Evolutionary conservation across 2,329 filamentous ascomycete genomes (phyloP), one percentile per base, ranked within the genome.

Genomic region (Fusarium hainanense): DNA sequence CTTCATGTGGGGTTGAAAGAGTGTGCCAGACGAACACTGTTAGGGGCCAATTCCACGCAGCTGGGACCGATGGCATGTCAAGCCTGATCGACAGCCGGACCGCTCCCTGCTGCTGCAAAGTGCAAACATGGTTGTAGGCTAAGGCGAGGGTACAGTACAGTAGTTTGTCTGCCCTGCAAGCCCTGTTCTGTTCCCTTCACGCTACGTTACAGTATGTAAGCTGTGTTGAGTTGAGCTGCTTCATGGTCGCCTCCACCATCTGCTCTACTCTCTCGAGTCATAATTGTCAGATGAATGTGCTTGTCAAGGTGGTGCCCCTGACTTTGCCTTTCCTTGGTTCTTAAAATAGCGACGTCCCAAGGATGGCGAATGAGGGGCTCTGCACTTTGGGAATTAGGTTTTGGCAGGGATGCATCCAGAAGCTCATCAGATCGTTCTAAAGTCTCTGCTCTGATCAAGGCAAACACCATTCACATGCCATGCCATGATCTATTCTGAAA

Each of bases 291-390:
- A 44, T 66, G 44, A 57, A 58, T 43, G 46, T 52, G 59, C 40
- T 69, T 60, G 50, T 68, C 50, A 66, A 58, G 73, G 72, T 69
- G 71, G 69, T 74, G 51, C 72, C 73, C 74, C 74, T 75, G 70
- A 73, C 73, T 75, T 75, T 75, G 70, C 72, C 73, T 59, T 71
- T 61, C 25, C 66, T 66, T 66, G 55, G 40, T 49, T 64, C 72
- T 66, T 75, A 75, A 73, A 75, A 75, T 75, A 75, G 74, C 44
- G 32, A 63, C 32, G 54, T 52, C 40, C 44, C 30, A n/a, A 30
- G 58, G 46, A 55, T 55, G 23, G 54, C 14, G 37, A 48, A 60
- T 46, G 57, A 28, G 64, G 63, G 61, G 60, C 62, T 49, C 47
- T 41, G 55, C 54, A 54, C 21, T 34, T 69, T 65, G 46, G 9